Evolutionary conservation across 805 yeast species (phyloP).

Genomic region (Candida palmyrensis): DNA sequence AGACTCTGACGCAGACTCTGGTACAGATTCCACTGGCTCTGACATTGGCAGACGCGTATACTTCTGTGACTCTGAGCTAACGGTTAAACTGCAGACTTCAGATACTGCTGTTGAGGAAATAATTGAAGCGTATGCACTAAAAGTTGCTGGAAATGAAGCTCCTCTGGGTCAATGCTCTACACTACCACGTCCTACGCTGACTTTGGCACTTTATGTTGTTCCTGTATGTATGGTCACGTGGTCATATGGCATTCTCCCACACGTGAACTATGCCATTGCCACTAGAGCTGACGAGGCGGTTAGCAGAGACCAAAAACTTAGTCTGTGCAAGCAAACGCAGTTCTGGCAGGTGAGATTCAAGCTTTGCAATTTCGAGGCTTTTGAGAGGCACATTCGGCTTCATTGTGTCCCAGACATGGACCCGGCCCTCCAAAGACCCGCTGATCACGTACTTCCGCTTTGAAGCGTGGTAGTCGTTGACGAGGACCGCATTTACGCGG

Average conservation of each 20-base stretch:
- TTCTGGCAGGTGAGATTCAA: neutral
- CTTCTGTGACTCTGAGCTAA: no score
- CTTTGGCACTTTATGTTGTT: no score
- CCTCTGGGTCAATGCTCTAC: no score
- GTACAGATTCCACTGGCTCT: no score
- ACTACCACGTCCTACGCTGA: no score
- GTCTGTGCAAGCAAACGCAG: conserved; percentile 4
- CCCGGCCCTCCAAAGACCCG: conserved; percentile 16
- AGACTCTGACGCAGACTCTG: no score
- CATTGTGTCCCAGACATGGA: conserved; percentile 11
- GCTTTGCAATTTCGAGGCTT: neutral
- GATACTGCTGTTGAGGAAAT: no score
- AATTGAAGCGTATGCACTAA: no score
- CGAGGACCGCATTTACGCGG: conserved; percentile 7
- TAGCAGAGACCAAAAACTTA: conserved; percentile 5
- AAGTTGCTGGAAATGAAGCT: no score
- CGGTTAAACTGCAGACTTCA: no score
- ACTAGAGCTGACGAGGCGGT: conserved; percentile 14
- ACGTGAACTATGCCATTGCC: conserved; percentile 16
- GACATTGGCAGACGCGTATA: no score
- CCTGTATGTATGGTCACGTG: no score
- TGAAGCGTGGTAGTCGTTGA: conserved; percentile 5
- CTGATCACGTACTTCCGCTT: conserved; percentile 7
- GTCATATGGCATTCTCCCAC: conserved; percentile 18
- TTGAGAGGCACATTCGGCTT: neutral